Evolutionary conservation across 345 rosid species (phyloP), one percentile per base, ranked within the genome.

Genomic region (Kernera saxatilis): DNA sequence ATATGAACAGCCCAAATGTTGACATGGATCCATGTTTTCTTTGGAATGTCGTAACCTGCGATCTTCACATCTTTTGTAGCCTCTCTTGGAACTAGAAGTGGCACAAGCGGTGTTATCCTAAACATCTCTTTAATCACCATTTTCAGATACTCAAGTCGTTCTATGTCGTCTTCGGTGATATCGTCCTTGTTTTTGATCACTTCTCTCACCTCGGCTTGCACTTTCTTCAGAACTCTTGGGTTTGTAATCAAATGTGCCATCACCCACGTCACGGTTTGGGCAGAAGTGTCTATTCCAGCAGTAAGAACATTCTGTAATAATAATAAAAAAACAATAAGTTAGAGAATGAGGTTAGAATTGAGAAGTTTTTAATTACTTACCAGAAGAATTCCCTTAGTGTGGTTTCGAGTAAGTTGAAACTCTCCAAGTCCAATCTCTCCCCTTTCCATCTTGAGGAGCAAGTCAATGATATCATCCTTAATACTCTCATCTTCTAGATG

Each of bases 351-450:
- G 32, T 48, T 19, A 32, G 56, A 14, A 46, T 14, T 21, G 8
- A 48, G 1, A 64, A 10, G n/a, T 25, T 5, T 39, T 6, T 18
- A 1, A 37, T 8, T 22, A 49, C 59, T 19, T 80, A 81, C 80
- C 59, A 80, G 1, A 33, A 85, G 82, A 7, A 81, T 57, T 37
- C 81, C 85, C 75, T 81, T 79, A 12, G 84, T 78, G 63, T 82
- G 78, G 13, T 78, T 59, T 59, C 78, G 67, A 5, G 80, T 75
- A 49, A 80, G 65, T 68, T 25, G 65, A 33, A 36, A 36, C 49
- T 6, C 55, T 11, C 67, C 58, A 17, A 58, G 33, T 50, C 65
- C 66, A 13, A 2, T 15, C 57, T 73, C 52, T n/a, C 70, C 82
- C 49, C 35, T 72, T 36, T 74, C 78, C n/a, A 80, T 68, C 35